A percentile compares a stretch with the other conserved stretches of the same genome.
Evolutionary conservation across 139 green algal genomes (phyloP).

Genomic region (Chlorokybus atmophyticus): DNA sequence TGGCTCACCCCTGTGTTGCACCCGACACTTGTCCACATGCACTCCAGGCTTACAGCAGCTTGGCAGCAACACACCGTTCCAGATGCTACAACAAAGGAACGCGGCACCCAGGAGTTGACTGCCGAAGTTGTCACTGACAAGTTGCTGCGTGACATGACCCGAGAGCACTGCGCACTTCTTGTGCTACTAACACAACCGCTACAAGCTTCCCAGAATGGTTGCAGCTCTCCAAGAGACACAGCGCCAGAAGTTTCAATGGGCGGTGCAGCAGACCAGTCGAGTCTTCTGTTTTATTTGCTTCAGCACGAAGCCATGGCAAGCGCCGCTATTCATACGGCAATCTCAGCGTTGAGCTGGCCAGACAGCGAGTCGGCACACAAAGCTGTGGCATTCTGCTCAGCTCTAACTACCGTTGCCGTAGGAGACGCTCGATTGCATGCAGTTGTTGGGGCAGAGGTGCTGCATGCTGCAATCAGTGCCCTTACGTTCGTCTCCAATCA

Average conservation of each 20-base stretch:
- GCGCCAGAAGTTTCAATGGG: not conserved
- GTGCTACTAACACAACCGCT: not conserved
- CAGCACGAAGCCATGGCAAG: slow-evolving; percentile 30
- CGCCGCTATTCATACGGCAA: slow-evolving; percentile 31
- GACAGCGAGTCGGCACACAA: slow-evolving; percentile 41
- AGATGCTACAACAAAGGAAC: not conserved
- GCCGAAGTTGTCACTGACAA: slow-evolving; percentile 50
- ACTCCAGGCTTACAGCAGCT: not conserved
- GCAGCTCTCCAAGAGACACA: too few relatives aligned
- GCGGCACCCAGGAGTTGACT: slow-evolving; percentile 2
- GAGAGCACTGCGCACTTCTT: slow-evolving; percentile 37
- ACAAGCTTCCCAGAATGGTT: too few relatives aligned
- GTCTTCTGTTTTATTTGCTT: not conserved
- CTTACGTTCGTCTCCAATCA: slow-evolving; percentile 19
- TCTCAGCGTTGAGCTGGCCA: slow-evolving; percentile 51
- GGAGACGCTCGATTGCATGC: slow-evolving; percentile 21
- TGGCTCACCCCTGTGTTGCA: not conserved
- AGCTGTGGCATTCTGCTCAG: slow-evolving; percentile 37
- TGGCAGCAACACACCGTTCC: not conserved
- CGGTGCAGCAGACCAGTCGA: not conserved
- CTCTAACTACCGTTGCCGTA: too few relatives aligned
- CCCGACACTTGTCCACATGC: not conserved
- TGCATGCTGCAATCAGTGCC: slow-evolving; percentile 31
- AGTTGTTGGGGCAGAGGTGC: slow-evolving; percentile 36
- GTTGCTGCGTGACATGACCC: slow-evolving; percentile 48